phyloP scores from a whole-genome alignment of 495 filamentous ascomycete species.

The Aspergillus incahuasiensis region DNA sequence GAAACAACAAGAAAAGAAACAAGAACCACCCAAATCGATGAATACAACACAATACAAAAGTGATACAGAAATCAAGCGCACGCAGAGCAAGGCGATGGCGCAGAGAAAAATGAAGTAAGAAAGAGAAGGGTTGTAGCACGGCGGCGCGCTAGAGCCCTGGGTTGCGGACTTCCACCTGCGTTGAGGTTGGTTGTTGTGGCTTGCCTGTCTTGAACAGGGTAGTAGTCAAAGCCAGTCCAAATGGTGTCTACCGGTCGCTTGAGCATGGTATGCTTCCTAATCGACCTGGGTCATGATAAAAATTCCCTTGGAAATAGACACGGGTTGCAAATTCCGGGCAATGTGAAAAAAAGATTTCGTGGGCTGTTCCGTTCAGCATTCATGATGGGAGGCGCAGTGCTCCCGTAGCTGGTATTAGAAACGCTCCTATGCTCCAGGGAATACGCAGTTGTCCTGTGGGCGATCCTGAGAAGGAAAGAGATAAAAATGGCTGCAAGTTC shows the following conservation, averaged over 20 bases:
- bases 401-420: slow-evolving; percentile 15
- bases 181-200: background rate
- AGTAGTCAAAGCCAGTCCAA: background rate
- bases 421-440: background rate
- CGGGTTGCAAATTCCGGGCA: background rate
- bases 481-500: background rate
- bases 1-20: background rate
- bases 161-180: background rate
- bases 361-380: slow-evolving; percentile 9
- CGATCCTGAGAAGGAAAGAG: slow-evolving; percentile 1
- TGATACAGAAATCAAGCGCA: slow-evolving; percentile 6
- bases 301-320: slow-evolving; percentile 7
- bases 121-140: background rate
- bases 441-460: background rate
- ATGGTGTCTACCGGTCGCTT: background rate
- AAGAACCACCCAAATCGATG: background rate
- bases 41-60: slow-evolving; percentile 4
- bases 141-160: background rate
- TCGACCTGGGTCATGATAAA: background rate
- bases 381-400: background rate
- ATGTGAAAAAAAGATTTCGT: slow-evolving; percentile 2
- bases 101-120: background rate
- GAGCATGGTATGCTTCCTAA: slow-evolving; percentile 5
- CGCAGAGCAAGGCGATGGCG: background rate
- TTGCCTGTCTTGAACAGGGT: background rate